Percentiles rank a stretch among this genome's conserved stretches.
These are phyloP conservation scores for Venturia aucupariae DNA, from an alignment of 2,329 filamentous ascomycete species.

Conservation along the genomic window DNA sequence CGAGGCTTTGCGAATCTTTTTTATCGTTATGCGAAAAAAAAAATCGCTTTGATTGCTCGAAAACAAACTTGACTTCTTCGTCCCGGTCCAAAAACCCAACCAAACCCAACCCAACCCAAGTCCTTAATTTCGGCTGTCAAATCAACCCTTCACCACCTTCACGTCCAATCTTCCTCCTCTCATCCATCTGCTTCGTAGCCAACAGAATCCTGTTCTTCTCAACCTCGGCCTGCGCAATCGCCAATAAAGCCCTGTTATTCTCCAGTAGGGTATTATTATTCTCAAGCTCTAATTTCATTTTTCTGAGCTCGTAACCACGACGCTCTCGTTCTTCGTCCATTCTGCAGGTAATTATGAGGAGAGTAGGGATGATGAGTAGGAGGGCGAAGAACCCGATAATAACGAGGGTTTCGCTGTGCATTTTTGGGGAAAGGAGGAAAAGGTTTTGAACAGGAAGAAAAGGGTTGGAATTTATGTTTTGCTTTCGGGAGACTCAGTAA, in stretches of 20 bases:
- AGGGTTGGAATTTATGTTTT: too few relatives aligned
- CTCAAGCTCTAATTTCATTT: not conserved
- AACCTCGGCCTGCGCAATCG: not conserved
- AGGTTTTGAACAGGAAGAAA: too few relatives aligned
- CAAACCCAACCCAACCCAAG: too few relatives aligned
- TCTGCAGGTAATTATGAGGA: not conserved
- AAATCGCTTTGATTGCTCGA: too few relatives aligned
- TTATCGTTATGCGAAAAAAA: too few relatives aligned
- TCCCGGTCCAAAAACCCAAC: too few relatives aligned
- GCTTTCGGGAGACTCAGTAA: too few relatives aligned
- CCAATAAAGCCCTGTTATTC: not conserved
- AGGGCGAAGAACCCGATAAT: not conserved
- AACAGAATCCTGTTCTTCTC: not conserved
- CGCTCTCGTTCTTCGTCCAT: not conserved
- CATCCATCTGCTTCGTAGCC: not conserved
- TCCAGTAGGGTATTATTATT: not conserved
- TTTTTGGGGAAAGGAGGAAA: not conserved
- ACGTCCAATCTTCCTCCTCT: not conserved
- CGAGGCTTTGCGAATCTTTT: too few relatives aligned
- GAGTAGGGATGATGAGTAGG: not conserved
- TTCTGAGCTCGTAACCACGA: not conserved
- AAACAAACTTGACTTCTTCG: too few relatives aligned
- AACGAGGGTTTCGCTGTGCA: not conserved
- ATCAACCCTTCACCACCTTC: not conserved
- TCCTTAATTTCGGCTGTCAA: too few relatives aligned